Conservation (phyloP, 108 stramenopile genomes). For the Nitzschia palea region DNA sequence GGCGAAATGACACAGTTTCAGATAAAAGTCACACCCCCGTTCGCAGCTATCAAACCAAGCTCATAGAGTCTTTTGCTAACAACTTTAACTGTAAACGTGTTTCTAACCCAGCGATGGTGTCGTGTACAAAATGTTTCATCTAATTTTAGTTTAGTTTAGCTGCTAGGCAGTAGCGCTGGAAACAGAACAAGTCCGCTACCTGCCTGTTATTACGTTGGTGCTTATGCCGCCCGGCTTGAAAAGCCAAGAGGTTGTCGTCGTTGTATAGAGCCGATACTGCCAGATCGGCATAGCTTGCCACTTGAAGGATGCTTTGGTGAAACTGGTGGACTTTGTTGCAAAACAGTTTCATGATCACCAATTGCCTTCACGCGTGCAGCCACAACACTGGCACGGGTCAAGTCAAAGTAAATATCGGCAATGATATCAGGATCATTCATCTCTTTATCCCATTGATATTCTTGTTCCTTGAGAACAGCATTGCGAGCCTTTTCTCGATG, state of each 20-base stretch:
- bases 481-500: neutral
- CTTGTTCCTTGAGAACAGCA: constrained; percentile 23
- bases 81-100: too few species aligned
- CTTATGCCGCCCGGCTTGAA: too few species aligned
- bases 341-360: neutral
- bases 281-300: neutral
- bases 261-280: neutral
- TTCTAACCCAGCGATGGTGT: too few species aligned
- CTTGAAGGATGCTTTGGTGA: neutral
- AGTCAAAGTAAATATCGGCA: constrained; percentile 14
- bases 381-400: constrained; percentile 8
- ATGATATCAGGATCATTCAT: constrained; percentile 6
- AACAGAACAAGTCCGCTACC: too few species aligned
- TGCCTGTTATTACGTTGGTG: too few species aligned
- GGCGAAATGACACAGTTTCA: neutral
- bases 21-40: neutral
- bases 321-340: neutral
- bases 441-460: constrained; percentile 1
- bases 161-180: too few species aligned
- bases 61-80: too few species aligned
- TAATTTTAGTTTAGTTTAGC: too few species aligned
- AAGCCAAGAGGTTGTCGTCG: too few species aligned
- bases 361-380: constrained; percentile 1
- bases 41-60: neutral
- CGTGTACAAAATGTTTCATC: too few species aligned